Conservation (phyloP, 257 asterid genomes). For the Solanum microdontum region DNA sequence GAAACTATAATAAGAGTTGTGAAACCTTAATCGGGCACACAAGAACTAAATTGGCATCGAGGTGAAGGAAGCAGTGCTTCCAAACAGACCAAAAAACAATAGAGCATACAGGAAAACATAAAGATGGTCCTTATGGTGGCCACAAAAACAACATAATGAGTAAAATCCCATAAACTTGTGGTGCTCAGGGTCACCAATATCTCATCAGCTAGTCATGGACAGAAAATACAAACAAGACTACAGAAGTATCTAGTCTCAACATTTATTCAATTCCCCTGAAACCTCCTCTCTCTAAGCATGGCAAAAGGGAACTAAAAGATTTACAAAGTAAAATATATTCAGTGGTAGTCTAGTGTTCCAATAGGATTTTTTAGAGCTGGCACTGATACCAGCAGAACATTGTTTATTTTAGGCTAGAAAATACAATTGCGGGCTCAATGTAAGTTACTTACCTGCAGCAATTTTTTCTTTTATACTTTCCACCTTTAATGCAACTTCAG, state of each 20-base stretch:
- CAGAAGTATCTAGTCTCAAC: not conserved
- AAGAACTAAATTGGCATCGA: not conserved
- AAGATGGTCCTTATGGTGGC: not conserved
- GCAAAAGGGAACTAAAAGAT: not conserved
- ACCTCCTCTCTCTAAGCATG: not conserved
- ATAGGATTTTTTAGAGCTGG: not conserved
- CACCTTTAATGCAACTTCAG: slow-evolving; percentile 52
- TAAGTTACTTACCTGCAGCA: slow-evolving; percentile 52
- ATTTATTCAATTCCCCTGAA: not conserved
- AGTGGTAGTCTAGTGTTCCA: not conserved
- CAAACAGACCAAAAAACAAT: not conserved
- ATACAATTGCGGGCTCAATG: not conserved
- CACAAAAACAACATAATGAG: not conserved
- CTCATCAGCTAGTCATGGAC: not conserved
- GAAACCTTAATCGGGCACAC: not conserved
- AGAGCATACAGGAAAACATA: not conserved
- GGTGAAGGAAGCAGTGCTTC: not conserved
- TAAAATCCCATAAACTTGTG: not conserved
- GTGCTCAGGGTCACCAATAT: not conserved
- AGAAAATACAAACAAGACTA: not conserved
- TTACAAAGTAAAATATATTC: not conserved
- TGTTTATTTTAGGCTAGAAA: not conserved
- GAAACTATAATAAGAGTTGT: not conserved
- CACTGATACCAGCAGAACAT: not conserved
- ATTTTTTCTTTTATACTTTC: slow-evolving; percentile 47